Evolutionary conservation across 805 yeast genomes (phyloP).

Genomic region (Clavispora phyllophila): DNA sequence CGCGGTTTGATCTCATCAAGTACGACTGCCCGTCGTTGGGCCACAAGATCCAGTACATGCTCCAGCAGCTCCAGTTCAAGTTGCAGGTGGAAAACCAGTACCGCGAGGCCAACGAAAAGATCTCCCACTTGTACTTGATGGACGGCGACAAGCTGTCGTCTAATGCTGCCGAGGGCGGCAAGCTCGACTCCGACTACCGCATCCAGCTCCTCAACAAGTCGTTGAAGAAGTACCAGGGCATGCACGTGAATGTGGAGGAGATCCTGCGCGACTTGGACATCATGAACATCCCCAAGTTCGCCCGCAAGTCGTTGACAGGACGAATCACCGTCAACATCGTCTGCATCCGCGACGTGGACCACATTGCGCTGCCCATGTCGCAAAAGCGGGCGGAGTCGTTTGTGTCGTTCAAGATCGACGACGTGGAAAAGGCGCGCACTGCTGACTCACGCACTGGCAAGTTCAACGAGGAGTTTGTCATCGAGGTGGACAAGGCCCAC

Average conservation of each 20-base stretch:
- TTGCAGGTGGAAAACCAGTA: constrained; percentile 92
- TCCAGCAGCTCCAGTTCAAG: constrained; percentile 90
- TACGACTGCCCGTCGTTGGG: constrained; percentile 94
- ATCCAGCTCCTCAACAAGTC: constrained; percentile 80
- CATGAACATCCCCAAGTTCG: constrained; percentile 63
- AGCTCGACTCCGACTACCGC: constrained; percentile 77
- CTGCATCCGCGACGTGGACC: constrained; percentile 86
- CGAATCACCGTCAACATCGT: constrained; percentile 65
- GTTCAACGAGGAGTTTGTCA: constrained; percentile 77
- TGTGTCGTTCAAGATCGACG: constrained; percentile 80
- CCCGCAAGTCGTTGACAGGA: constrained; percentile 84
- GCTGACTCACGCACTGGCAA: constrained; percentile 70
- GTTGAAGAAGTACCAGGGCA: constrained; percentile 80
- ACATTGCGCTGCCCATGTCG: constrained; percentile 78
- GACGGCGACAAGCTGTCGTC: constrained; percentile 88
- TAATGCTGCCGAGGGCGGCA: constrained; percentile 85
- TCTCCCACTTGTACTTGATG: constrained; percentile 75
- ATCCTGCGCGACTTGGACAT: constrained; percentile 62
- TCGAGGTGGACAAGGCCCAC: constrained; percentile 84
- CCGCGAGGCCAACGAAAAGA: constrained; percentile 85
- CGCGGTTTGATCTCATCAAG: constrained; percentile 76
- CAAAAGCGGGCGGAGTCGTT: constrained; percentile 75
- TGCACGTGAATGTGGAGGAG: constrained; percentile 71
- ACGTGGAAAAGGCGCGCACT: constrained; percentile 74
- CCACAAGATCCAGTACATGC: constrained; percentile 90